Percentiles rank a stretch among this genome's conserved stretches.
These are phyloP conservation scores for Xylaria curta DNA, from an alignment of 495 filamentous ascomycete species.

Conservation along the genomic window DNA sequence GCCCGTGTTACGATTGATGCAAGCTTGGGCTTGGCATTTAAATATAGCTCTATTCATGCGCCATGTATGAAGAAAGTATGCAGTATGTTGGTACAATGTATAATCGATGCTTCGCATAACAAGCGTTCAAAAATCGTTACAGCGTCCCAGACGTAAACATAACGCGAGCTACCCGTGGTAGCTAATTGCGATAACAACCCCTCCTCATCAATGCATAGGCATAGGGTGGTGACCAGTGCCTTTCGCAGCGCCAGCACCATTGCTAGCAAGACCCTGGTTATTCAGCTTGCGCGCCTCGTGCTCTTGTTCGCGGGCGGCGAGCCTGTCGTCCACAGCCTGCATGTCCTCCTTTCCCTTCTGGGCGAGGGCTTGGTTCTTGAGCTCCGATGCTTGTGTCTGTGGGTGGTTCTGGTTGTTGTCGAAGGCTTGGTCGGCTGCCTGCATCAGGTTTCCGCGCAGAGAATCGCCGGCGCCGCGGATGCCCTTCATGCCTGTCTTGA, in stretches of 20 bases:
- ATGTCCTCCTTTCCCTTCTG: constrained; percentile 35
- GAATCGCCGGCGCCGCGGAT: constrained; percentile 38
- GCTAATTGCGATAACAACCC: neutral
- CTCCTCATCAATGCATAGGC: constrained; percentile 17
- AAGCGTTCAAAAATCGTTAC: neutral
- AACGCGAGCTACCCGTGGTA: neutral
- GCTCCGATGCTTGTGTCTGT: constrained; percentile 27
- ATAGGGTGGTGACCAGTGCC: constrained; percentile 21
- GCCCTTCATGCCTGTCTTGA: constrained; percentile 38
- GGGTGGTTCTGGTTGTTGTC: constrained; percentile 33
- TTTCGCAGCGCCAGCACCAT: constrained; percentile 13
- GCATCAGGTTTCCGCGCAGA: constrained; percentile 31
- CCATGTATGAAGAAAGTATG: neutral
- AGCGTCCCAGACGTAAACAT: neutral
- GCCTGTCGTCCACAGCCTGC: constrained; percentile 30
- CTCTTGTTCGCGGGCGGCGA: constrained; percentile 31
- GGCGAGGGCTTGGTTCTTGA: constrained; percentile 33
- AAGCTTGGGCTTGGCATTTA: neutral
- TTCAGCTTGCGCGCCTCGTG: constrained; percentile 20
- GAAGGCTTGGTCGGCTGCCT: constrained; percentile 33
- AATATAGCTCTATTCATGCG: neutral
- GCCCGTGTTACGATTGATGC: neutral
- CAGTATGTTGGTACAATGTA: neutral
- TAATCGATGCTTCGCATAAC: neutral
- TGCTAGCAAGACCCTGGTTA: neutral